These are phyloP conservation scores for Albatrellus ellisii DNA, from an alignment of 768 basidiomycete genomes.

Conservation along the genomic window DNA sequence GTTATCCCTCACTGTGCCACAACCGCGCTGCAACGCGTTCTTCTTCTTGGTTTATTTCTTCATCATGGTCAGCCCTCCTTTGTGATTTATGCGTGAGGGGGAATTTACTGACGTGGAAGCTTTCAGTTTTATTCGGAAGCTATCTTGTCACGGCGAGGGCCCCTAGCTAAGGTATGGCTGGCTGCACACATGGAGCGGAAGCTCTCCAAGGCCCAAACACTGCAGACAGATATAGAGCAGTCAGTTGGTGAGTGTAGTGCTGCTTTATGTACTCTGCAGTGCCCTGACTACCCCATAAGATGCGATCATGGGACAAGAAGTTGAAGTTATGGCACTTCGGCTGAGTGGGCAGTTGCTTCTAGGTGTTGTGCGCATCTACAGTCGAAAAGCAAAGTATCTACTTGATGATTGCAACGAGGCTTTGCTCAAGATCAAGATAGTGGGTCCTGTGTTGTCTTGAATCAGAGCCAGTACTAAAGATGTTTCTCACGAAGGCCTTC, in stretches of 20 bases:
- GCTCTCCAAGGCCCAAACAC: constrained; percentile 88
- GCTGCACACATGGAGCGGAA: constrained; percentile 98
- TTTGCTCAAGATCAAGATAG: constrained; percentile 90
- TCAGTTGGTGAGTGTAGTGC: constrained; percentile 62
- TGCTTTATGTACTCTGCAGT: neutral
- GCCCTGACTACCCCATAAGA: constrained; percentile 26
- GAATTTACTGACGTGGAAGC: constrained; percentile 1
- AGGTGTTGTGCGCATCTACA: constrained; percentile 96
- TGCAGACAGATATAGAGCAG: constrained; percentile 91
- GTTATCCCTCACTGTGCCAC: too few species aligned
- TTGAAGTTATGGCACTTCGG: constrained; percentile 87
- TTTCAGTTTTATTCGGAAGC: constrained; percentile 83
- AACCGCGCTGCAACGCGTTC: constrained; percentile 12
- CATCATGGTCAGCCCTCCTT: constrained; percentile 12
- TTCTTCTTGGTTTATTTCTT: constrained; percentile 4
- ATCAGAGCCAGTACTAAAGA: constrained; percentile 1
- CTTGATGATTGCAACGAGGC: constrained; percentile 98
- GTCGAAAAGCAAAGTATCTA: constrained; percentile 94
- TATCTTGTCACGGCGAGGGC: constrained; percentile 86
- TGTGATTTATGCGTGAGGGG: constrained; percentile 3
- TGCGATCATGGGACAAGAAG: constrained; percentile 89
- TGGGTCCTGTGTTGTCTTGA: constrained; percentile 17
- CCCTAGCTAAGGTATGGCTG: constrained; percentile 96
- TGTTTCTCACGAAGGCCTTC: constrained; percentile 53
- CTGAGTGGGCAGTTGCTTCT: constrained; percentile 94